phyloP scores from a whole-genome alignment of 441 rosid genomes.

The Bruguiera hainesii region DNA sequence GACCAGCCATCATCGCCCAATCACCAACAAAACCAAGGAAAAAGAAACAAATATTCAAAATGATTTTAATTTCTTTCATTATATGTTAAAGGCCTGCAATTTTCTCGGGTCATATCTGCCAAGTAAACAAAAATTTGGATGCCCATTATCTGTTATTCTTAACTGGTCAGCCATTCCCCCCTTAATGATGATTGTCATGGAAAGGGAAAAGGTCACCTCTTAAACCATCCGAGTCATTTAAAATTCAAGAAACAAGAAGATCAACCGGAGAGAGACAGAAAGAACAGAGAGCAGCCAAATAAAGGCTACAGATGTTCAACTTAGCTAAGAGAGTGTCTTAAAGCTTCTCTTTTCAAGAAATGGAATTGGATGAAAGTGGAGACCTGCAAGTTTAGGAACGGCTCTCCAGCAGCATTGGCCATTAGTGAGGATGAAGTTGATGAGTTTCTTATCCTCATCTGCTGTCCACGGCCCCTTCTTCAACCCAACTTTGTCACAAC shows the following conservation, averaged over 20 bases:
- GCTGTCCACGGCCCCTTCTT: constrained; percentile 99
- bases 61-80: no score
- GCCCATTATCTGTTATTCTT: no score
- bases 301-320: no score
- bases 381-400: constrained; percentile 95
- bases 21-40: neutral
- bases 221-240: neutral
- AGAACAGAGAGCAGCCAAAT: no score
- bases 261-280: no score
- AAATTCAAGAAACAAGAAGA: no score
- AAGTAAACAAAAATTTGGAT: no score
- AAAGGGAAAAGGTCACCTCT: neutral
- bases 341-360: neutral
- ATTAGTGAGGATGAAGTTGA: constrained; percentile 81
- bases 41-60: neutral
- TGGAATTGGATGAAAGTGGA: neutral
- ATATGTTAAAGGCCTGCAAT: no score
- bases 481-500: constrained; percentile 93
- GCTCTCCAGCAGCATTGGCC: constrained; percentile 99
- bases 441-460: constrained; percentile 90
- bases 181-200: no score
- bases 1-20: neutral
- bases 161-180: no score
- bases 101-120: no score
- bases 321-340: no score